Conservation (phyloP, 2,329 filamentous ascomycete species). For the Metarhizium humberi region DNA sequence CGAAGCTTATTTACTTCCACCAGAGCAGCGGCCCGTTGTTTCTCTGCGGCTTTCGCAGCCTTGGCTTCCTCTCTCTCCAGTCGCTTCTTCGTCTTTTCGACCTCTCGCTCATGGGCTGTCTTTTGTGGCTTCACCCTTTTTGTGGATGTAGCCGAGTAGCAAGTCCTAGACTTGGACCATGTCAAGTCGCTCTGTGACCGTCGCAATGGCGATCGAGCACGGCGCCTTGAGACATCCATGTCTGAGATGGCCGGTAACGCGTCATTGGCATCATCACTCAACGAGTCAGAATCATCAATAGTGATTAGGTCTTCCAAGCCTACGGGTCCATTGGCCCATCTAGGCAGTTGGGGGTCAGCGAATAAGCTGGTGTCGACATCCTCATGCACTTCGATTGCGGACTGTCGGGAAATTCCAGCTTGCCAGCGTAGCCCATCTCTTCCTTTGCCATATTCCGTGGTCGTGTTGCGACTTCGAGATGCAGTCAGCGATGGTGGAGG, state of each 20-base stretch:
- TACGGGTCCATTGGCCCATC: not conserved
- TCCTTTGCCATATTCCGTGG: not conserved
- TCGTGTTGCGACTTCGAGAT: not conserved
- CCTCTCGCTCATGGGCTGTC: constrained; percentile 9
- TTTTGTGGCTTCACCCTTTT: constrained; percentile 37
- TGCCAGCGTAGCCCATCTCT: no score
- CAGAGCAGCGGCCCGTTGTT: constrained; percentile 54
- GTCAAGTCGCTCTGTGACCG: constrained; percentile 23
- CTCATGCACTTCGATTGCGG: not conserved
- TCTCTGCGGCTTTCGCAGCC: constrained; percentile 53
- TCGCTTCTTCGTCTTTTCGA: constrained; percentile 46
- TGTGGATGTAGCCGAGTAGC: constrained; percentile 25
- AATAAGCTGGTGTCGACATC: not conserved
- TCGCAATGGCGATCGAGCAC: constrained; percentile 14
- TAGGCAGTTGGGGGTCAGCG: not conserved
- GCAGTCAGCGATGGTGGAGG: not conserved
- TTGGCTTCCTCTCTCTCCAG: constrained; percentile 49
- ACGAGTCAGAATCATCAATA: constrained; percentile 25
- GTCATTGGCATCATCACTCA: constrained; percentile 31
- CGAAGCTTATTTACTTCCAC: constrained; percentile 65
- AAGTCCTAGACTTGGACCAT: constrained; percentile 12
- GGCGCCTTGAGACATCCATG: constrained; percentile 23
- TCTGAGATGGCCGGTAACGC: constrained; percentile 39
- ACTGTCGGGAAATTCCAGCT: not conserved
- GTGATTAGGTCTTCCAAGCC: constrained; percentile 18